Evolutionary conservation across 345 rosid genomes (phyloP), one percentile per base, ranked within the genome.

Genomic region (Reutealis trisperma): DNA sequence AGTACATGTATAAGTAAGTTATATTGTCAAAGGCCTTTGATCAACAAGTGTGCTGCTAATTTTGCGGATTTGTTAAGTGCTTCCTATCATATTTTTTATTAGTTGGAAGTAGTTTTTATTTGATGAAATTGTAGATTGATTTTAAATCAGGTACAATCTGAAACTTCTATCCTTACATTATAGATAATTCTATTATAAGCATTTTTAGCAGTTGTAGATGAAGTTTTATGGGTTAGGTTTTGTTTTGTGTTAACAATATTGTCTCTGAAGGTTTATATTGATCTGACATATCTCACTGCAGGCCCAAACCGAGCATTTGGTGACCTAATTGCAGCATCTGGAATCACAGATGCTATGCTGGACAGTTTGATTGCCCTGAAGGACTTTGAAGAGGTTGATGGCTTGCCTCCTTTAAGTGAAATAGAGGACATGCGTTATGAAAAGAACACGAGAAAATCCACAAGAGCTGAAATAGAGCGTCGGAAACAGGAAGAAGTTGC

Each of bases 261-360:
- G 30, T 70, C 42, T 14, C 45, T 82, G 47, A 41, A 63, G 25
- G 47, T 47, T 67, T 71, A 5, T 70, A 76, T 67, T 77, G 75
- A 72, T 70, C 62, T 55, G 15, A 18, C 70, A 51, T 71, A 41
- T 58, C 62, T 75, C 25, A 55, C 80, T 78, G 21, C 79, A 96
- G 99, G 98, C 78, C 96, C 94, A 52, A 88, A 88, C 84, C 87
- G 97, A 66, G 96, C 97, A 30, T 96, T 96, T 79, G 98, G 99
- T 41, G 99, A 96, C 85, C 94, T 96, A 63, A 87, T 96, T 67
- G 87, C 93, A 4, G 90, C 90, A 77, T 96, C 98, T 6, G 99
- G 99, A 70, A 92, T 96, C 71, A 90, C 99, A 2, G 98, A 96
- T 73, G 93, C 82, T 42, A 93, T 96, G 99, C 86, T 96, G 47